Base-by-base conservation (phyloP, 169 alveolate genomes). In the Babesia sp. region DNA sequence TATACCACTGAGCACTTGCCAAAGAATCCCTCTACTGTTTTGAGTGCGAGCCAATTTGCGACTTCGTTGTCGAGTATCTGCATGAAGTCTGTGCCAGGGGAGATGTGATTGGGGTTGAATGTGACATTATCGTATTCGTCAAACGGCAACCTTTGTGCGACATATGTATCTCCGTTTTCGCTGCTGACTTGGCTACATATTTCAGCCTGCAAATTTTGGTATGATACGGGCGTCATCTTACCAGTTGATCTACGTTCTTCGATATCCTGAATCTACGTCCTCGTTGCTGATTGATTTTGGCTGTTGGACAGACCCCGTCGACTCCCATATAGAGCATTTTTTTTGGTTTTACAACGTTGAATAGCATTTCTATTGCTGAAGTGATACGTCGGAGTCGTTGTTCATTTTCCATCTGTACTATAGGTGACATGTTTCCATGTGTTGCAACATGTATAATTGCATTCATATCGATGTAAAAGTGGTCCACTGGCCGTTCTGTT, bases 241-340 rank as follows among this genome's bases (percentile, higher is more conserved):
- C 63, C 64, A 58, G 57, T 31, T 57, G 58, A 42, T 39, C 74
- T 44, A 58, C 60, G n/a, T 46, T 53, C 59, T 78, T 78, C 36
- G 64, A 68, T 42, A 41, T 61, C 56, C 91, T 86, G 86, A 93
- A 97, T 68, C 99, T 89, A 56, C 99, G 84, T 26, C 95, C 93
- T 64, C 99, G 90, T 90, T 98, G 98, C 66, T 98, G 98, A 90
- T 97, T 98, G 97, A 98, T 97, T 91, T 98, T 98, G 12, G 99
- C 99, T 64, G 99, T 93, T 16, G 99, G 99, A 33, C 99, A 99
- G 7, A 98, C 99, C 2, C 99, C 99, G 79, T 98, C 99, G 31
- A 96, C 94, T 2, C 99, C 99, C 90, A 98, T 84, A 83, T 96
- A 96, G 31, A 97, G 81, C 84, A 98, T 74, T 59, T 92, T 93